Conservation (phyloP, 305 asterid genomes). For the Solanum chacoense region DNA sequence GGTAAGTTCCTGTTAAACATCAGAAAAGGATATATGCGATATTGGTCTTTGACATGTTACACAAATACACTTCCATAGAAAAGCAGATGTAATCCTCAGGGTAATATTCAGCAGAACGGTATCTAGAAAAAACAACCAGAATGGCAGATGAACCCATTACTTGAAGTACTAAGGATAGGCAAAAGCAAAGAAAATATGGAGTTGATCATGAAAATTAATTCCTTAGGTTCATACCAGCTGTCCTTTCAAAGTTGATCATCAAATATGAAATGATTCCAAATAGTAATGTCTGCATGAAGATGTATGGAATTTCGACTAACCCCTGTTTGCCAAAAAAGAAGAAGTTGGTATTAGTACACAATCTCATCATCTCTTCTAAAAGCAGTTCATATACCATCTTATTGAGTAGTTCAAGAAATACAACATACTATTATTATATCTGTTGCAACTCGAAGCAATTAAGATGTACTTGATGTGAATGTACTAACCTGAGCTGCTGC, state of each 20-base stretch:
- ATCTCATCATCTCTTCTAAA: not conserved
- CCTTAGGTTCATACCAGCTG: slow-evolving; percentile 32
- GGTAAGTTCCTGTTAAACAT: not conserved
- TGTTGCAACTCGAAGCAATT: not conserved
- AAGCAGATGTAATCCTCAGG: not conserved
- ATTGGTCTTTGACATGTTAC: not conserved
- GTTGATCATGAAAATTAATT: not conserved
- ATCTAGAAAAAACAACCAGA: not conserved
- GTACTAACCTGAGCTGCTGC: slow-evolving; percentile 70
- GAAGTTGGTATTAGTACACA: not conserved
- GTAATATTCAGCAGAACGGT: not conserved
- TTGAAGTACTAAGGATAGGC: not conserved
- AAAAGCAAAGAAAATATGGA: not conserved
- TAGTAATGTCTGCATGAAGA: slow-evolving; percentile 50
- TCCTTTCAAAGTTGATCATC: slow-evolving; percentile 78
- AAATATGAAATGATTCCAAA: slow-evolving; percentile 68
- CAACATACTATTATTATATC: not conserved
- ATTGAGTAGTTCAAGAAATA: not conserved
- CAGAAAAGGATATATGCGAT: not conserved
- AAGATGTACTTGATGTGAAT: not conserved
- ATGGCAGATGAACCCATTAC: not conserved
- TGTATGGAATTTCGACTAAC: slow-evolving; percentile 72
- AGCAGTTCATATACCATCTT: not conserved
- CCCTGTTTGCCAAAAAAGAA: slow-evolving; percentile 39
- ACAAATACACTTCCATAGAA: not conserved